Conservation (phyloP, 768 basidiomycete species). For the Termitomyces sp. region DNA sequence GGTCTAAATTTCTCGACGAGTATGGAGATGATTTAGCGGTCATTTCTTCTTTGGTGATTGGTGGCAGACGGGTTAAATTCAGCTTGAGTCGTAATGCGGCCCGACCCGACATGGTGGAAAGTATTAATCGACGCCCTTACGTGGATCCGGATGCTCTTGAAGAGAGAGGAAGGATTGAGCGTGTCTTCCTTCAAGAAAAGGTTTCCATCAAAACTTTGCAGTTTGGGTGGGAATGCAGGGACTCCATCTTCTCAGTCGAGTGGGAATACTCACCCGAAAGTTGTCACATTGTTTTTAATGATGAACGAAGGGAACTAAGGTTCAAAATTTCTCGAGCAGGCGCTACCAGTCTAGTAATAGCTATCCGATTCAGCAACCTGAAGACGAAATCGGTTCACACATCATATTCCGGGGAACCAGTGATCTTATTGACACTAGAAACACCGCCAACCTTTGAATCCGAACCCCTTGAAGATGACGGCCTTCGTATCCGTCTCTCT, state of each 20-base stretch:
- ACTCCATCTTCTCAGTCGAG: conserved; percentile 52
- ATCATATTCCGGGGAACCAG: conserved; percentile 24
- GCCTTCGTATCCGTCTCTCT: conserved; percentile 30
- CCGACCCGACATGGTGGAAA: conserved; percentile 32
- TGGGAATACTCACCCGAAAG: conserved; percentile 35
- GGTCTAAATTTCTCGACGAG: conserved; percentile 34
- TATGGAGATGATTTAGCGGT: conserved; percentile 26
- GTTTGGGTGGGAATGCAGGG: conserved; percentile 62
- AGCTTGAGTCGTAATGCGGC: conserved; percentile 21
- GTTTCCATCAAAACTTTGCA: conserved; percentile 38
- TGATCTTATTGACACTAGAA: conserved; percentile 39
- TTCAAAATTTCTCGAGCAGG: conserved; percentile 24
- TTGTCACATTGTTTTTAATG: conserved; percentile 32
- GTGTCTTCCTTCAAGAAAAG: conserved; percentile 21
- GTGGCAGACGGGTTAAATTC: conserved; percentile 28
- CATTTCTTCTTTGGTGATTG: conserved; percentile 20
- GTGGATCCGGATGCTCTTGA: conserved; percentile 32
- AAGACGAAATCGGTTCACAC: conserved; percentile 29
- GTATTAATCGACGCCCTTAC: conserved; percentile 33
- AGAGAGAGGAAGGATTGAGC: conserved; percentile 26
- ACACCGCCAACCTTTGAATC: conserved; percentile 37
- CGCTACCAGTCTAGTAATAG: conserved; percentile 29
- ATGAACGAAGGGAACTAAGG: conserved; percentile 43
- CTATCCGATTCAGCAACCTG: conserved; percentile 41
- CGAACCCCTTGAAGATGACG: not conserved